Percentiles rank a stretch among this genome's conserved stretches.
Conservation (phyloP, 75 land plant genomes). For the Gnetum montanum region DNA sequence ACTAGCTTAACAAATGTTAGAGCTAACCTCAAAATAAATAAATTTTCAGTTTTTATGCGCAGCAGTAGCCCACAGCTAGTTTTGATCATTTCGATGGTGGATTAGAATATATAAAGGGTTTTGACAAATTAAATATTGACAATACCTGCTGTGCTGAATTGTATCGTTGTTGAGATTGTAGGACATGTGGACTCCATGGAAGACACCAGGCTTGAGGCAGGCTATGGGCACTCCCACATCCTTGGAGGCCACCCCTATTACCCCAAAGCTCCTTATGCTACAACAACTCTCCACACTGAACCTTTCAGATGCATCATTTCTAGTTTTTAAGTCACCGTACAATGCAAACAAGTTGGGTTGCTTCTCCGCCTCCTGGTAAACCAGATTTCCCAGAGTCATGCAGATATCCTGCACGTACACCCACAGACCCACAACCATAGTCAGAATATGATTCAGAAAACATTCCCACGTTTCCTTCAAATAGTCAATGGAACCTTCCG, state of each 20-base stretch:
- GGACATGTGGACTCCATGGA: slow-evolving; percentile 9
- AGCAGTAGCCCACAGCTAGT: no score
- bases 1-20: no score
- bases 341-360: neutral
- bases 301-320: neutral
- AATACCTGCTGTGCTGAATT: slow-evolving; percentile 3
- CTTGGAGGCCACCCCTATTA: slow-evolving; percentile 4
- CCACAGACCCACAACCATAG: neutral
- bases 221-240: slow-evolving; percentile 6
- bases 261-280: neutral
- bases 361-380: slow-evolving; percentile 4
- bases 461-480: neutral
- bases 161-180: neutral
- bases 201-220: neutral
- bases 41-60: no score
- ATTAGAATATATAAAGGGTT: neutral
- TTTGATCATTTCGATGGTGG: no score
- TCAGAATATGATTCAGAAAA: neutral
- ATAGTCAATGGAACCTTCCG: neutral
- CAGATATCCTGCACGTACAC: slow-evolving; percentile 7
- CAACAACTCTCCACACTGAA: neutral
- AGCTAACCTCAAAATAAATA: no score
- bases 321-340: neutral
- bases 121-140: neutral
- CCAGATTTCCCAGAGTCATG: neutral